Conservation (phyloP, 2,329 filamentous ascomycete genomes). For the Talaromyces sp. region DNA sequence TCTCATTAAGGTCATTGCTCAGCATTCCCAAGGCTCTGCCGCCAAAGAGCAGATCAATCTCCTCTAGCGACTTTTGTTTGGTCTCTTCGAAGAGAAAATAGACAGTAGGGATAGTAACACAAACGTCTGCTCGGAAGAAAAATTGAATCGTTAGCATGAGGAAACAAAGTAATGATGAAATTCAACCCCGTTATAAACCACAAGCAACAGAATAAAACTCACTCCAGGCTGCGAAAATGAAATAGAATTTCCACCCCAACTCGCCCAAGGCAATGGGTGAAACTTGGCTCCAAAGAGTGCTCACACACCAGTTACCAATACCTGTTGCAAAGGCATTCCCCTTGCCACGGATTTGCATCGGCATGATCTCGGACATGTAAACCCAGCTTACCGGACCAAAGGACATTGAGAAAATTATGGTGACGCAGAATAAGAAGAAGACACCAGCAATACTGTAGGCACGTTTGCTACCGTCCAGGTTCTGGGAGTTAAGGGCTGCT, state of each 20-base stretch:
- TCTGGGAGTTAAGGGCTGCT: not conserved
- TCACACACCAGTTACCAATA: slow-evolving; percentile 60
- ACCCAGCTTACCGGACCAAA: slow-evolving; percentile 57
- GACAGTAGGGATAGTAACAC: not conserved
- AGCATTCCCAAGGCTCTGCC: slow-evolving; percentile 51
- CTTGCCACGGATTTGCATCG: slow-evolving; percentile 62
- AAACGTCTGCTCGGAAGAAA: not conserved
- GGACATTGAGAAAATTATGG: slow-evolving; percentile 43
- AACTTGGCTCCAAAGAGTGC: slow-evolving; percentile 60
- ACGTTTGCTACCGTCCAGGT: not conserved
- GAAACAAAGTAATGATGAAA: not conserved
- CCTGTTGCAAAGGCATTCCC: slow-evolving; percentile 59
- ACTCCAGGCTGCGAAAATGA: slow-evolving; percentile 49
- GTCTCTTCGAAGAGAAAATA: slow-evolving; percentile 46
- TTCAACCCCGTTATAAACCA: too few relatives aligned
- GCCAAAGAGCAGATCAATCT: slow-evolving; percentile 59
- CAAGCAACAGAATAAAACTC: not conserved
- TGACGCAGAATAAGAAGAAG: not conserved
- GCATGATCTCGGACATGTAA: slow-evolving; percentile 66
- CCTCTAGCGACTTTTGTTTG: slow-evolving; percentile 55
- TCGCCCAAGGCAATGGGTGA: slow-evolving; percentile 52
- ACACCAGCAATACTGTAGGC: not conserved
- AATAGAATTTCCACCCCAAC: slow-evolving; percentile 57
- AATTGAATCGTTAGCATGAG: not conserved
- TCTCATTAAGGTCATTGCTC: slow-evolving; percentile 37